Conservation (phyloP, 495 filamentous ascomycete genomes). For the Trichoderma virens region DNA sequence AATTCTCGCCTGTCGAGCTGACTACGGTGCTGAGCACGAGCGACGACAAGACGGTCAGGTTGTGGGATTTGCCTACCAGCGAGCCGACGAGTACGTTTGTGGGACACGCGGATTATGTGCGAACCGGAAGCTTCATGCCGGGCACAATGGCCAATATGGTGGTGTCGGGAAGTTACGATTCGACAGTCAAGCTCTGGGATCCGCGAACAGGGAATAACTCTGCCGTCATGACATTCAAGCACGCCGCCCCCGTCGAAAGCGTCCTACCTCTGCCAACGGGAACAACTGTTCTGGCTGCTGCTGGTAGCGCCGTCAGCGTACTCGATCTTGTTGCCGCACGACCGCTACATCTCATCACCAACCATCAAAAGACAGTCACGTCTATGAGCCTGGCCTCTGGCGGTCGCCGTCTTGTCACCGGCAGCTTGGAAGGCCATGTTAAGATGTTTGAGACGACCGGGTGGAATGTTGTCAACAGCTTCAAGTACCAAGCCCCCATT, state of each 20-base stretch:
- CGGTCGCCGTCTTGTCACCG: conserved; percentile 71
- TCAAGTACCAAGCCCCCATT: conserved; percentile 87
- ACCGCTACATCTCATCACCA: conserved; percentile 74
- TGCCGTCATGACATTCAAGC: conserved; percentile 81
- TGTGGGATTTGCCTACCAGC: conserved; percentile 89
- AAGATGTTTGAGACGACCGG: conserved; percentile 87
- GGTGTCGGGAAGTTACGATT: conserved; percentile 87
- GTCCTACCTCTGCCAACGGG: conserved; percentile 79
- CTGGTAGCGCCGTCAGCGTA: conserved; percentile 85
- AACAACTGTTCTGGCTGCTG: conserved; percentile 75
- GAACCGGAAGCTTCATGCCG: conserved; percentile 78
- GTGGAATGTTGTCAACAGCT: conserved; percentile 89
- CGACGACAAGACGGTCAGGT: conserved; percentile 83
- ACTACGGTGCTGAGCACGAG: conserved; percentile 76
- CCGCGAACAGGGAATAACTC: conserved; percentile 58
- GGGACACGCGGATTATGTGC: conserved; percentile 91
- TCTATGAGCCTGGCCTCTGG: conserved; percentile 69
- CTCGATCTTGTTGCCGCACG: conserved; percentile 89
- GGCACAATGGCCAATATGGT: conserved; percentile 65
- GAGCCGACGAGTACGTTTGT: conserved; percentile 64
- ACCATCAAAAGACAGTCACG: conserved; percentile 97
- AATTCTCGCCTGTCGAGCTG: conserved; percentile 78
- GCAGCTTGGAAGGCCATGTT: conserved; percentile 87
- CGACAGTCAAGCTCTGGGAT: conserved; percentile 91
- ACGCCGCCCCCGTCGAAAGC: conserved; percentile 75